Evolutionary conservation across 768 basidiomycete genomes (phyloP).

Genomic region (Amanita pseudoporphyria): DNA sequence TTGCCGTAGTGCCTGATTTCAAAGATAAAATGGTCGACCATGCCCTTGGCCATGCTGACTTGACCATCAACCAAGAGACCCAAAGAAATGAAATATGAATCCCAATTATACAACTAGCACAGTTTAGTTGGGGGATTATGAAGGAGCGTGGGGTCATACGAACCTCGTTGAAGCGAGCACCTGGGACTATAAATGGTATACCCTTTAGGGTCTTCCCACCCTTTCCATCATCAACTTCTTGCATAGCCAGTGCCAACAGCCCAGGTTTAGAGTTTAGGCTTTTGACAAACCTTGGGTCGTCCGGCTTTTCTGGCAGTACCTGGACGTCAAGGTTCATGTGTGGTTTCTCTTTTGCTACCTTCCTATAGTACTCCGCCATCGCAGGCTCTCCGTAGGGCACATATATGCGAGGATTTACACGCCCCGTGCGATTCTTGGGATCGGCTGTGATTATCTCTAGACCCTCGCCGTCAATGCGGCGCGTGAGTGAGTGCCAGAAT

Average conservation of each 20-base stretch:
- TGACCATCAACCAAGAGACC: slow-evolving; percentile 94
- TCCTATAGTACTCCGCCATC: slow-evolving; percentile 93
- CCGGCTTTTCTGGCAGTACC: slow-evolving; percentile 77
- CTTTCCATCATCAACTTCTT: slow-evolving; percentile 70
- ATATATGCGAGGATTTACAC: slow-evolving; percentile 87
- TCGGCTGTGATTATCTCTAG: slow-evolving; percentile 97
- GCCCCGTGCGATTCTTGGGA: slow-evolving; percentile 92
- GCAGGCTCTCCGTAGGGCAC: slow-evolving; percentile 88
- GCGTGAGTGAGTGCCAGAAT: slow-evolving; percentile 96
- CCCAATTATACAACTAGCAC: slow-evolving; percentile 83
- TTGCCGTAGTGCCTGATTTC: slow-evolving; percentile 98
- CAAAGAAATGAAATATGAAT: slow-evolving; percentile 89
- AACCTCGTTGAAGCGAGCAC: slow-evolving; percentile 90
- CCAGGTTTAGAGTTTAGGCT: slow-evolving; percentile 92
- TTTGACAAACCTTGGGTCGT: slow-evolving; percentile 84
- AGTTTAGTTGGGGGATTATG: slow-evolving; percentile 4
- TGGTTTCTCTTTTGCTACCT: slow-evolving; percentile 85
- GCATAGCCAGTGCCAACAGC: slow-evolving; percentile 92
- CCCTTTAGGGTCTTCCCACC: slow-evolving; percentile 82
- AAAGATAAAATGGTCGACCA: slow-evolving; percentile 99
- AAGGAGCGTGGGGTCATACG: slow-evolving; percentile 13
- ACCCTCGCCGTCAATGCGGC: slow-evolving; percentile 94
- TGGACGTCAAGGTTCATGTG: slow-evolving; percentile 92
- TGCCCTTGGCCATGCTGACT: slow-evolving; percentile 89
- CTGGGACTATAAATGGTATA: slow-evolving; percentile 95